Percentiles rank a stretch among this genome's conserved stretches.
Conservation (phyloP, 1,284 basidiomycete species). For the Tranzscheliella williamsii region DNA sequence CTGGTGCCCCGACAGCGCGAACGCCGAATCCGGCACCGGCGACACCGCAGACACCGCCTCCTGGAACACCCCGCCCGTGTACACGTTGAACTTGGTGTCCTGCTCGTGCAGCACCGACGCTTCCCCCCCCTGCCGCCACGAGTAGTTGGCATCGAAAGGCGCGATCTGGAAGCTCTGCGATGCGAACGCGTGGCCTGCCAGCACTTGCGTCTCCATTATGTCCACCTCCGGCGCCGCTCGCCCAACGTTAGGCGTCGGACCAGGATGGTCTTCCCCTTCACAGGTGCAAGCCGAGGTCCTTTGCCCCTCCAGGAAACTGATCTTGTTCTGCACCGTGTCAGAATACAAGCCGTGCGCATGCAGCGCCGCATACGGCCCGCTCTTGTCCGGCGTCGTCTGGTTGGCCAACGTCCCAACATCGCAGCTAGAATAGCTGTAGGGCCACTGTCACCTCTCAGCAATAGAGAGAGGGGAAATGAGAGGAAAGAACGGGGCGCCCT, state of each 20-base stretch:
- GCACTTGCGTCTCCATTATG: constrained; percentile 60
- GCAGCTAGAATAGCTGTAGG: constrained; percentile 60
- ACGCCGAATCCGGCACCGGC: constrained; percentile 43
- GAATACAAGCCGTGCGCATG: constrained; percentile 13
- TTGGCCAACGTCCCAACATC: constrained; percentile 49
- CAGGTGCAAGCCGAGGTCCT: constrained; percentile 45
- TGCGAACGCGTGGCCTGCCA: constrained; percentile 12
- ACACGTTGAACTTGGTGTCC: constrained; percentile 38
- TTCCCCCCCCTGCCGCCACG: constrained; percentile 25
- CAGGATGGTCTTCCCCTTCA: constrained; percentile 38
- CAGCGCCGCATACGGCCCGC: constrained; percentile 21
- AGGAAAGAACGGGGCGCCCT: too few relatives aligned
- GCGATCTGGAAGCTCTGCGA: constrained; percentile 58
- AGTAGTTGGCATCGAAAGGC: constrained; percentile 54
- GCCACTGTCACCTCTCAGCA: constrained; percentile 30
- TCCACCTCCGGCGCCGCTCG: constrained; percentile 58
- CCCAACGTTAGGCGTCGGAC: constrained; percentile 33
- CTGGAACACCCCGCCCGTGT: constrained; percentile 53
- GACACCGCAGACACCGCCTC: constrained; percentile 54
- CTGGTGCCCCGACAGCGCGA: constrained; percentile 5
- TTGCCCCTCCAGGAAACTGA: constrained; percentile 37
- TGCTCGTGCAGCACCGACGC: constrained; percentile 8
- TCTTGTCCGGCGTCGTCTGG: constrained; percentile 36
- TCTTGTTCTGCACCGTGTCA: constrained; percentile 1
- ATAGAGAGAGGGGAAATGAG: too few relatives aligned